phyloP scores from a whole-genome alignment of 805 yeast species.

The Metschnikowia reukaufii region DNA sequence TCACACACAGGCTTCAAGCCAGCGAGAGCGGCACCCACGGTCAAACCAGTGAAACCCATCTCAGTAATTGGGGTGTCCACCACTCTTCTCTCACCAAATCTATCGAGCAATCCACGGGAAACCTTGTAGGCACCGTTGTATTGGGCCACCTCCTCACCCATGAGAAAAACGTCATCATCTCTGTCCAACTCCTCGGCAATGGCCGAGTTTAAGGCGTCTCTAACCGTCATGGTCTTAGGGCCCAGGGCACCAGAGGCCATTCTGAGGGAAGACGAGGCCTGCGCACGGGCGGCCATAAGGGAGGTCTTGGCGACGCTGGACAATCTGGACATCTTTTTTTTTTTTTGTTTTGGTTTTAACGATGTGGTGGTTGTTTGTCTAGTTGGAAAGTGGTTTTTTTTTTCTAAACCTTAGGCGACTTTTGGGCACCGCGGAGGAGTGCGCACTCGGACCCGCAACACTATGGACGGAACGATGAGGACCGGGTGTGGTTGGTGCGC shows the following conservation, averaged over 20 bases:
- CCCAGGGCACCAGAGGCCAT: constrained; percentile 51
- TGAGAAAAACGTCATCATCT: constrained; percentile 88
- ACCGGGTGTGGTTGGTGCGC: constrained; percentile 19
- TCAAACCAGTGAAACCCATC: constrained; percentile 96
- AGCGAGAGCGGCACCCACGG: constrained; percentile 94
- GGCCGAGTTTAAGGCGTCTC: constrained; percentile 95
- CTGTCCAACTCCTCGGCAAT: constrained; percentile 97
- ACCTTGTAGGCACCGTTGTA: constrained; percentile 99
- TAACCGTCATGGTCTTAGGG: constrained; percentile 73
- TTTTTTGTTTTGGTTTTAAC: background rate
- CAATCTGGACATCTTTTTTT: constrained; percentile 25
- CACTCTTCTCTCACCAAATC: constrained; percentile 91
- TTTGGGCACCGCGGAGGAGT: too few relatives aligned
- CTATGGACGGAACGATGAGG: constrained; percentile 27
- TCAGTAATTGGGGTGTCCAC: constrained; percentile 98
- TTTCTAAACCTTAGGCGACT: background rate
- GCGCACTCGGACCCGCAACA: too few relatives aligned
- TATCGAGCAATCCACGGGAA: constrained; percentile 90
- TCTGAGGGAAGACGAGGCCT: constrained; percentile 30
- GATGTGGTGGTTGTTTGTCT: background rate
- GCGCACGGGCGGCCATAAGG: constrained; percentile 34
- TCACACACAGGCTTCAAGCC: constrained; percentile 97
- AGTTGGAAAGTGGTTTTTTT: background rate
- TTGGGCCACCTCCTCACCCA: constrained; percentile 99
- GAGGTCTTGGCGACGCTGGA: constrained; percentile 46